Percentiles rank a stretch among this genome's conserved stretches.
These are phyloP conservation scores for Ustilago trichophora DNA, from an alignment of 1,284 basidiomycete genomes.

Conservation along the genomic window DNA sequence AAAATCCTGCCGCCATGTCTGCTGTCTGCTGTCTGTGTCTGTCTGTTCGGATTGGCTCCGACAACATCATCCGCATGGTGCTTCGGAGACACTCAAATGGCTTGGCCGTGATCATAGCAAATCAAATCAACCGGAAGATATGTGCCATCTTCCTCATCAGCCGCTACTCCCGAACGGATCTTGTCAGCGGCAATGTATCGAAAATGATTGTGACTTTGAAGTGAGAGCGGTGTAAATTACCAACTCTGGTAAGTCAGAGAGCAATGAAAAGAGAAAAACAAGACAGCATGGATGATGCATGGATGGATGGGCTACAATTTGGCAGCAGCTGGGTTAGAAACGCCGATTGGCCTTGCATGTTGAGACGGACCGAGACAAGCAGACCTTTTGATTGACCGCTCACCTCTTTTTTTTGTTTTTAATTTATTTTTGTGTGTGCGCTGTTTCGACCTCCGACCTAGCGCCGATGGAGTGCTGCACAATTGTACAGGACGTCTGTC, in stretches of 20 bases:
- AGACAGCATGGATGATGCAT: background rate
- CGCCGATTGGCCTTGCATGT: background rate
- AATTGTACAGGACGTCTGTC: background rate
- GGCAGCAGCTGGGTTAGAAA: conserved; percentile 1
- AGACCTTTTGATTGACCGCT: background rate
- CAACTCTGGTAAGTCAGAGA: background rate
- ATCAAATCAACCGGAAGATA: too few relatives aligned
- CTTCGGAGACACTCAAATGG: background rate
- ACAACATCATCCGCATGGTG: background rate
- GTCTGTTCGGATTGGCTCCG: background rate
- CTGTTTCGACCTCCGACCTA: conserved; percentile 35
- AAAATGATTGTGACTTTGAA: too few relatives aligned
- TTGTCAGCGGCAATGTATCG: too few relatives aligned
- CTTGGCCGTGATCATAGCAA: too few relatives aligned
- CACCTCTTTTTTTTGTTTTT: background rate
- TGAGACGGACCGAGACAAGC: too few relatives aligned
- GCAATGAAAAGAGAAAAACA: background rate
- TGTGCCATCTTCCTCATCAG: too few relatives aligned
- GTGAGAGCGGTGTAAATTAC: too few relatives aligned
- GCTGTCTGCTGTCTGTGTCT: too few relatives aligned
- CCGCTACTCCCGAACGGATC: too few relatives aligned
- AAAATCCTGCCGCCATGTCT: too few relatives aligned
- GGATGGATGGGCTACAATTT: background rate
- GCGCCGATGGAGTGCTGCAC: conserved; percentile 22
- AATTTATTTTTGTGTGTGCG: too few relatives aligned